These are phyloP conservation scores for Hordeum vulgare DNA, from an alignment of 176 grass and related monocot genomes.

Conservation along the genomic window DNA sequence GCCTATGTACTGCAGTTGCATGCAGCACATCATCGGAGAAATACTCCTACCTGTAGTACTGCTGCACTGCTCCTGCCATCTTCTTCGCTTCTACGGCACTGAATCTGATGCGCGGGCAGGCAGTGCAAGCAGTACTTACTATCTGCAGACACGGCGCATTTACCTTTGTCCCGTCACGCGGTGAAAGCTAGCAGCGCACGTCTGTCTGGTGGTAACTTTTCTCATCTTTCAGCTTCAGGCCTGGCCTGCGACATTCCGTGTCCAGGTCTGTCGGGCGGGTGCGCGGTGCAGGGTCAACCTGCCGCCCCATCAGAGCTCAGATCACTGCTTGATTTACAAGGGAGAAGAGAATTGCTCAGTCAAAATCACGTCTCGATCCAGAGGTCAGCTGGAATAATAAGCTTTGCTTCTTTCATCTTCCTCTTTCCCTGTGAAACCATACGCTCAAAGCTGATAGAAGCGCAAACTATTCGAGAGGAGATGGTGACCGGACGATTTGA, in stretches of 20 bases:
- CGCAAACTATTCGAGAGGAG: neutral
- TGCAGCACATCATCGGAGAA: neutral
- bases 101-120: constrained; percentile 8
- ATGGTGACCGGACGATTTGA: neutral
- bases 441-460: neutral
- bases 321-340: neutral
- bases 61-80: neutral
- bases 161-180: constrained; percentile 65
- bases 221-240: constrained; percentile 23
- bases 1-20: neutral
- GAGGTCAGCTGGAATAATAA: neutral
- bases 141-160: constrained; percentile 30
- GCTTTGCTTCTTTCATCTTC: neutral
- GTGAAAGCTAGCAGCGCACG: constrained; percentile 52
- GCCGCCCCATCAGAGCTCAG: constrained; percentile 31
- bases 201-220: constrained; percentile 41
- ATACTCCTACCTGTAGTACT: neutral
- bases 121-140: neutral
- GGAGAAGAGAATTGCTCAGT: neutral
- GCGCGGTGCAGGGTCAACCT: constrained; percentile 13
- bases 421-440: neutral
- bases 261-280: constrained; percentile 39
- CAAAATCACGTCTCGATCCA: neutral
- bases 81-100: constrained; percentile 43
- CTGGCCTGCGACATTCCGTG: constrained; percentile 20